Evolutionary conservation across 2,329 filamentous ascomycete genomes (phyloP), one percentile per base, ranked within the genome.

Genomic region (Tothia fuscella): DNA sequence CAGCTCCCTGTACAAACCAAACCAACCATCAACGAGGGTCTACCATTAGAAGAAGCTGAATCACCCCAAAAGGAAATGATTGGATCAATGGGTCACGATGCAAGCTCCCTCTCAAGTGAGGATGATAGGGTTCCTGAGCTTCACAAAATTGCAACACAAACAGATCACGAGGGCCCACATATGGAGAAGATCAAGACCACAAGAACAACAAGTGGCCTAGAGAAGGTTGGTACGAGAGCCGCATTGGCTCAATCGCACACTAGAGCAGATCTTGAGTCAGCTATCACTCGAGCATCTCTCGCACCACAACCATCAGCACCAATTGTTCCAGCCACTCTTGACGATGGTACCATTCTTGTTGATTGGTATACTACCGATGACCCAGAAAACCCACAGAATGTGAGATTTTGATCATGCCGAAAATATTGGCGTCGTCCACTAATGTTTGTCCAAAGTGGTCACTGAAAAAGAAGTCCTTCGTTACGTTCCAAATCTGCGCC

Each of bases 311-410:
- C 57, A 1, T 57, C 51, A 9, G 51, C 55, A 12, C 56, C 60
- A 0, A 59, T 63, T 24, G 50, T 52, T 9, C 60, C 60, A 5
- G 54, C 55, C 26, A 54, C 45, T 7, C 50, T 59, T 0, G 50
- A 56, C 5, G 57, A 63, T 41, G 60, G 60, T 14, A 62, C 56
- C 0, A 55, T 62, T 16, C 39, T 64, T 1, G 59, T 67, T 1
- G 62, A 65, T 44, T 67, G 63, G 62, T 67, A 66, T 42, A 57
- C 56, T 0, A 64, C 60, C 3, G 57, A 60, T 33, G 59, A 63
- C 29, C 44, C 48, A 29, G 44, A 38, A 16, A 25, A 26, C 5
- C n/a, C n/a, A n/a, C n/a, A n/a, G n/a, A n/a, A n/a, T n/a, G n/a
- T n/a, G n/a, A n/a, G n/a, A n/a, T n/a, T n/a, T n/a, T n/a, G n/a